Base-by-base conservation (phyloP, 768 basidiomycete genomes). In the Tephrocybe sp. region DNA sequence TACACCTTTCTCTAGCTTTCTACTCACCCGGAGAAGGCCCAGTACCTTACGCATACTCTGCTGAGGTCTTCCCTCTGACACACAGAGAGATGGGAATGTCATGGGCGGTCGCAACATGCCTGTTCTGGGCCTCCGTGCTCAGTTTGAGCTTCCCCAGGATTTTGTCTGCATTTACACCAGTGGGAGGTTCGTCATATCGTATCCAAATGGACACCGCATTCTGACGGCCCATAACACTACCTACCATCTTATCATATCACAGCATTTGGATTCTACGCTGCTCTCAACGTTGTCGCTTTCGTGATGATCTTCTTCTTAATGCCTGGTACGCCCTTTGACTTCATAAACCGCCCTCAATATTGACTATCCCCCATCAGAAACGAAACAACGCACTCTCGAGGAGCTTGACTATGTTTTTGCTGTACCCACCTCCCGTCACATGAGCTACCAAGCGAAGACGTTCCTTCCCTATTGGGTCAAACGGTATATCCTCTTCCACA, bases 21-120 rank as follows among this genome's bases (percentile, higher is more conserved):
- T 91, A 92, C 65, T 88, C 87, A 0, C 88, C 88, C 1, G 90
- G 90, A 54, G 91, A 92, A 72, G 93, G 93, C 0, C 93, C 93
- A 4, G 92, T 94, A 7, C 93, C 93, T 0, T 94, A 87, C 67
- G 86, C 89, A 0, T 95, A 94, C 64, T 93, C 90, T 3, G 93
- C 93, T 3, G 93, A 95, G 67, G 92, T 88, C 11, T 96, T 90
- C 79, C 93, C 92, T 5, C 75, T 95, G 33, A 85, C 86, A 25
- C 80, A 88, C 53, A 75, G 90, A 60, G 88, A 90, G 60, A 76
- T 88, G 72, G 75, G 75, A 57, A 77, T 77, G 75, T 73, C 76
- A 0, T 82, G 78, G 76, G 80, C 80, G 23, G 78, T 81, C 8
- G 72, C 79, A 0, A 80, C 77, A 1, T 70, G 70, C 56, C 53